phyloP scores from a whole-genome alignment of 495 filamentous ascomycete species.

The Podospora pseudopauciseta region DNA sequence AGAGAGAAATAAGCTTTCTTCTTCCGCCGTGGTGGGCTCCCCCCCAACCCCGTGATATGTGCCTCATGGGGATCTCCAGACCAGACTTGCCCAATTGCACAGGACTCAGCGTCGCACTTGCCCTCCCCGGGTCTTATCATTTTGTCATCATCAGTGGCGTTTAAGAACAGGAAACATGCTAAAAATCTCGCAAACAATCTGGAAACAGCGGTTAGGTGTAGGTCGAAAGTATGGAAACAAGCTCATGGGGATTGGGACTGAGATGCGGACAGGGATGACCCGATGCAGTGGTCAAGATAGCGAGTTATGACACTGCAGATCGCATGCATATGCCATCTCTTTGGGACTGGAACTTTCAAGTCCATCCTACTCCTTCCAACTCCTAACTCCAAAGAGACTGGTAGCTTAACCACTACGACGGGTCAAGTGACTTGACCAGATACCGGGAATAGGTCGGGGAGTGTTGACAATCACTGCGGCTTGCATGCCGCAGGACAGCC shows the following conservation, averaged over 20 bases:
- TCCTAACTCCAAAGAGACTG: not conserved
- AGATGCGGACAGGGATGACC: not conserved
- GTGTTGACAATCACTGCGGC: not conserved
- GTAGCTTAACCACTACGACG: not conserved
- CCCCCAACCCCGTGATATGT: not conserved
- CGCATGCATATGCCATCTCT: not conserved
- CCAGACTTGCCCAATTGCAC: not conserved
- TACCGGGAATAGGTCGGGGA: not conserved
- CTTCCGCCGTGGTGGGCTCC: not conserved
- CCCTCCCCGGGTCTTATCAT: not conserved
- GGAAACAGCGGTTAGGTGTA: not conserved
- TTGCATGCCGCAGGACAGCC: not conserved
- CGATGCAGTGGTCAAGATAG: not conserved
- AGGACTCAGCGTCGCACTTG: not conserved
- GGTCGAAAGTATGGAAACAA: not conserved
- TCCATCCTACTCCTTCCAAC: not conserved
- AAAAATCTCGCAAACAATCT: not conserved
- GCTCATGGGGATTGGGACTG: not conserved
- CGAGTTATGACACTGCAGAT: not conserved
- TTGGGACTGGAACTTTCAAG: not conserved
- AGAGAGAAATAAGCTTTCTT: slow-evolving; percentile 10
- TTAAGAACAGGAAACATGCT: not conserved
- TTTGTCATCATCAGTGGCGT: not conserved
- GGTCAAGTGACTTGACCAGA: not conserved
- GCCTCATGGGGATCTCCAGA: not conserved